Base-by-base conservation (phyloP, 1,284 basidiomycete genomes). In the Phellinidium pouzarii region DNA sequence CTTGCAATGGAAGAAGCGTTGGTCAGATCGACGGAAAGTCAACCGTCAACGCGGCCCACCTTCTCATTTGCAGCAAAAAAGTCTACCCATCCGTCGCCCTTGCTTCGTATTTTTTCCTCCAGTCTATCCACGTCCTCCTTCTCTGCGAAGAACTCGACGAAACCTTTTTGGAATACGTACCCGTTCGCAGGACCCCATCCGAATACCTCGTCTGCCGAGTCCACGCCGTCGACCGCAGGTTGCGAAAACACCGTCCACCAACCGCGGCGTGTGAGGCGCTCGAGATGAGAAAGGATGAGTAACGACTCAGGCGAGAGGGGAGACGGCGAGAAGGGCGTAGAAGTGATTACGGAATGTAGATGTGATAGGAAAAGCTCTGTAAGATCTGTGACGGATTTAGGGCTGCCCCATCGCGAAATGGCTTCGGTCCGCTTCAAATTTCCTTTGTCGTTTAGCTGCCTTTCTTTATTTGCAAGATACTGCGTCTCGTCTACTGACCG, bases 221-320 rank as follows among this genome's bases (percentile, higher is more conserved):
- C 71, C 11, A 74, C 80, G 3, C 88, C 90, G 64, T 98, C 88
- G 5, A 97, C 84, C 1, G 93, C 89, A 17, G 96, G 95, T 67
- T 99, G 96, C 17, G 94, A 97, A 6, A 93, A 93, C 23, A 99
- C 91, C 3, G 96, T 98, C 91, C 95, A 96, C 81, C 91, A 90
- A 2, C 87, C 85, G 53, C 73, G 70, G 37, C 72, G 66, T 4
- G 90, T 99, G 52, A 99, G 76, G 49, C 73, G 73, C 59, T 91
- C 78, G 14, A 99, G 78, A 58, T 91, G 78, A 1, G 80, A 73
- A 12, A 96, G 76, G 54, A 99, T 97, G 49, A 80, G 79, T 31
- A 75, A 66, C 0, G 95, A 94, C 70, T 99, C 96, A 3, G 80
- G 73, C 22, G 88, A 91, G 14, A 98, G 76, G 0, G 94, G 87